Base-by-base conservation (phyloP, 495 filamentous ascomycete species). In the Trichoderma gamsii region DNA sequence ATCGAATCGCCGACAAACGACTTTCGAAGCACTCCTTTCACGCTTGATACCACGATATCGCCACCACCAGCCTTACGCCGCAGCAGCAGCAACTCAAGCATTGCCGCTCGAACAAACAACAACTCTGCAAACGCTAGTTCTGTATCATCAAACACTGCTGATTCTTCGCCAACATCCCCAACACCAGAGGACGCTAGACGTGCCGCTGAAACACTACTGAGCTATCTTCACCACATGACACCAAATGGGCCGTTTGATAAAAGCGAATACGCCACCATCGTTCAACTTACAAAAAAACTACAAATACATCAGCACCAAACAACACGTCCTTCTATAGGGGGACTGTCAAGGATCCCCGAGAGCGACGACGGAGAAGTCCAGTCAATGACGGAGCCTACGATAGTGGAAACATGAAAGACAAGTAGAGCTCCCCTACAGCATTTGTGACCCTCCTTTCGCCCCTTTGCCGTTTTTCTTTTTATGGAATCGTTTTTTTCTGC, bases 261-360 rank as follows among this genome's bases (percentile, higher is more conserved):
- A 41, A 87, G 92, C 74, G 95, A 98, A 70, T 96, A 90, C 76
- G 70, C 92, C 65, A 87, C 88, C 41, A 89, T 99, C 65, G 85
- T 90, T 9, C 93, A 92, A 71, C 78, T 97, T 71, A 93, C 93
- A 76, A 90, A 96, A 76, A 92, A 93, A 74, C 83, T 97, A n/a
- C 88, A 89, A 70, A 76, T 95, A 29, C 86, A 86, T 23, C 84
- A 85, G 63, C 76, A 70, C 56, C 86, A 88, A 70, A 79, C 83
- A 43, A 77, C 81, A 15, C 79, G 83, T 23, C 76, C 90, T 18
- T 79, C 79, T 11, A 85, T 90, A 29, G 89, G 90, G 3, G 89
- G 89, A 0, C 79, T 94, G 64, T 84, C 88, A 67, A 81, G 86
- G 25, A 91, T 93, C 72, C 82, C 84, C 18, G 87, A 88, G 73